phyloP scores from a whole-genome alignment of 2,329 filamentous ascomycete species.

The Alternaria panax region DNA sequence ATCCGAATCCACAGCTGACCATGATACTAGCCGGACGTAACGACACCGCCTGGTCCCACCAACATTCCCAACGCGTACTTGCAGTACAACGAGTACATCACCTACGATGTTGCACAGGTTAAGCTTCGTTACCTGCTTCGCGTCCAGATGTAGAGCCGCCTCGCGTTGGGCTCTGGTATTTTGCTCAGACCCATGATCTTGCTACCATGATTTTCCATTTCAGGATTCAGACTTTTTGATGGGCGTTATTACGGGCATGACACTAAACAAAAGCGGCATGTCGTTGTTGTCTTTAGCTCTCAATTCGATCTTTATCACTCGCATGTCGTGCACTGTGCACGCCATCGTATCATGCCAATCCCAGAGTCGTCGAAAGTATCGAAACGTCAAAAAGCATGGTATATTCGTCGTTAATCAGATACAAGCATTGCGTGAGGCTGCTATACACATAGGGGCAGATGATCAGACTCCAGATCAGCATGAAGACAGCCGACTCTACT shows the following conservation, averaged over 20 bases:
- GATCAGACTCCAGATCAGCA: constrained; percentile 6
- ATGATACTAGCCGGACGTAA: constrained; percentile 33
- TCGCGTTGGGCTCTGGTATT: background rate
- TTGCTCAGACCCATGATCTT: background rate
- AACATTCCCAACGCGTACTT: constrained; percentile 58
- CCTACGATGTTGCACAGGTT: constrained; percentile 73
- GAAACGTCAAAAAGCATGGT: constrained; percentile 4
- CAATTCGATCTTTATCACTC: background rate
- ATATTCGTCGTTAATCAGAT: constrained; percentile 14
- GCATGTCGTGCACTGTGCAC: background rate
- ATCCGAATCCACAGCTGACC: constrained; percentile 11
- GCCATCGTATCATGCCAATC: background rate
- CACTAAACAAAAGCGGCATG: background rate
- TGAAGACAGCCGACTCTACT: constrained; percentile 34
- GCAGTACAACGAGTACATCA: constrained; percentile 77
- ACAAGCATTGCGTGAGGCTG: constrained; percentile 1
- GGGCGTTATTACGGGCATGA: background rate
- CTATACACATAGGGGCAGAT: constrained; percentile 9
- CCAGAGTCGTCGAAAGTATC: background rate
- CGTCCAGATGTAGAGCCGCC: constrained; percentile 50
- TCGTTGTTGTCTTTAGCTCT: background rate
- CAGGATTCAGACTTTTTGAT: background rate
- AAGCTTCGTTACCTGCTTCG: constrained; percentile 74
- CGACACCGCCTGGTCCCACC: constrained; percentile 57
- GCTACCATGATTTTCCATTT: background rate